Evolutionary conservation across 108 stramenopile species (phyloP), one percentile per base, ranked within the genome.

Genomic region (Stephanodiscus minutulus): DNA sequence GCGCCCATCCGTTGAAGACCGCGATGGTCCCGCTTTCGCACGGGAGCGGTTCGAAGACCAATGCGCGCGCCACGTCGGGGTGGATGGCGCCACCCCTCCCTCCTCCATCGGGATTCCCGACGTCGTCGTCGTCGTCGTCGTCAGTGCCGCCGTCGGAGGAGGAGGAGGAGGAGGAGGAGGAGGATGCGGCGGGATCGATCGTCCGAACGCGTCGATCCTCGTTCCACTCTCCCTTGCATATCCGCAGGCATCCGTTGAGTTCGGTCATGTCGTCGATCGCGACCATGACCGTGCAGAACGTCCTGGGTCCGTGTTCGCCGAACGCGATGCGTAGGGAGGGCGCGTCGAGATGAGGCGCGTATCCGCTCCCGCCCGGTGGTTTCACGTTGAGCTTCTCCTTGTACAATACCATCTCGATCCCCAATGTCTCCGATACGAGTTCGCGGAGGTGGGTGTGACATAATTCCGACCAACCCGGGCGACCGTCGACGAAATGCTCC

Each of bases 341-440:
- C 11, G 68, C 64, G 58, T 90, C 89, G 17, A 87, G 59, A 74
- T 90, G 89, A 20, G 89, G 89, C 1, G 89, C 89, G 77, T 87
- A 90, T 29, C 90, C 90, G 52, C 68, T 83, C 15, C 87, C 87
- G 31, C 85, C 85, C 0, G 87, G 86, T 12, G 90, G 90, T 69
- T 91, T 91, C 17, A 87, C 47, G 63, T 91, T 91, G 17, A 91
- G 74, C 71, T 91, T 91, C 77, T 91, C 90, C 63, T 91, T 91
- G 76, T 70, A 91, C 57, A 91, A 66, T 0, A 85, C 85, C 83
- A 86, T 85, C 50, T 79, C 71, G 25, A 53, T 41, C 0, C 76
- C 82, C 49, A 82, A 62, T 1, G 73, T 58, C 20, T 70, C 56
- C 10, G 88, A 89, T n/a, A 86, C 37, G 37, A 70, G 41, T 7